Conservation (phyloP, 179 eudicot species). For the Silene vulgaris region DNA sequence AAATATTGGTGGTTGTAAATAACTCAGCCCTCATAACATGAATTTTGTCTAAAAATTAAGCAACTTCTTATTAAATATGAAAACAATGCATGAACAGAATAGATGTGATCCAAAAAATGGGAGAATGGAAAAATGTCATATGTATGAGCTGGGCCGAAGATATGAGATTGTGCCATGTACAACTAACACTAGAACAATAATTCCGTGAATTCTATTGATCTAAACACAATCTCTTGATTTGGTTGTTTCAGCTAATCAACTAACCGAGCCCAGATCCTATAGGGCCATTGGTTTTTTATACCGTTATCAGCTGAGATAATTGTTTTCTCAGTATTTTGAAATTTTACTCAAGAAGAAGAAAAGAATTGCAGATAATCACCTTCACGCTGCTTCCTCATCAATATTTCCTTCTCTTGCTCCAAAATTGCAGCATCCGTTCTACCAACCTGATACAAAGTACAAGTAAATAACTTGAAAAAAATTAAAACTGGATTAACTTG, state of each 20-base stretch:
- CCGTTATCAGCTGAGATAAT: not conserved
- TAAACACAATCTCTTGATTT: not conserved
- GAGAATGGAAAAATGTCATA: not conserved
- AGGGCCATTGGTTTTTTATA: not conserved
- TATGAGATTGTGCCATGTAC: not conserved
- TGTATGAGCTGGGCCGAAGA: not conserved
- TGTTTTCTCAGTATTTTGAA: not conserved
- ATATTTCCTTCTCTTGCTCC: constrained; percentile 47
- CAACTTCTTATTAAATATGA: not conserved
- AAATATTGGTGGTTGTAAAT: too few relatives aligned
- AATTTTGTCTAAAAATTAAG: not conserved
- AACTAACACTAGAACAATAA: not conserved
- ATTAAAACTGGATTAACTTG: not conserved
- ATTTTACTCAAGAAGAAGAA: not conserved
- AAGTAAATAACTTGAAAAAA: constrained; percentile 1
- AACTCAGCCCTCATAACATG: too few relatives aligned
- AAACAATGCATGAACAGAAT: not conserved
- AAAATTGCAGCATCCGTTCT: constrained; percentile 35
- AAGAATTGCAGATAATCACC: constrained; percentile 33
- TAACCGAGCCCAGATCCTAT: not conserved
- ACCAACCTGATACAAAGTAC: constrained; percentile 33
- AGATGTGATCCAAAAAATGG: not conserved
- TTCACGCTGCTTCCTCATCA: constrained; percentile 52
- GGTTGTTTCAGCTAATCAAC: not conserved
- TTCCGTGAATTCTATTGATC: not conserved